phyloP scores from a whole-genome alignment of 257 asterid species.

The Apocynum venetum region DNA sequence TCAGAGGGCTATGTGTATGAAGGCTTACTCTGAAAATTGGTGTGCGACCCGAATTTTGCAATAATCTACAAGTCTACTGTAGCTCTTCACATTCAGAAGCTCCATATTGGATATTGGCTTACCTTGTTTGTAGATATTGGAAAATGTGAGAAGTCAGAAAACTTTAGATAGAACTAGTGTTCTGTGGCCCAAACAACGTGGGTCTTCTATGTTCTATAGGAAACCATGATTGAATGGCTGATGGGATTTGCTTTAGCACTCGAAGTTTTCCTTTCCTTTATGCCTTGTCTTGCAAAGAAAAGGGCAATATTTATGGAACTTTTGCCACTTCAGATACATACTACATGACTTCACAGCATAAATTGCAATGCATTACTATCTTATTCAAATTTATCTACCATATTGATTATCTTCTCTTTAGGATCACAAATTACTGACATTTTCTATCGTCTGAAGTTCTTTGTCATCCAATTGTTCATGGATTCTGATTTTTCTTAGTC shows the following conservation, averaged over 20 bases:
- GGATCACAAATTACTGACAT: background rate
- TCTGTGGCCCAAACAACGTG: background rate
- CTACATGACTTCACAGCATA: too few relatives aligned
- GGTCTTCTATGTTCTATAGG: background rate
- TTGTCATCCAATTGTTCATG: too few relatives aligned
- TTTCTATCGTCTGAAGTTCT: background rate
- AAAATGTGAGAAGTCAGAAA: background rate
- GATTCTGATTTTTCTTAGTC: background rate
- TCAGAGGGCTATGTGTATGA: background rate
- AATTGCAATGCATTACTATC: too few relatives aligned
- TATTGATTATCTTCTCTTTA: background rate
- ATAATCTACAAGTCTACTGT: background rate
- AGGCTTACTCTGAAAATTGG: background rate
- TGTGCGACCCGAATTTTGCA: background rate
- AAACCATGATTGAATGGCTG: too few relatives aligned
- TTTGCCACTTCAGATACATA: too few relatives aligned
- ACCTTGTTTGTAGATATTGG: background rate
- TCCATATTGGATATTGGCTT: background rate
- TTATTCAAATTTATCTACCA: too few relatives aligned
- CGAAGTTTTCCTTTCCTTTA: too few relatives aligned
- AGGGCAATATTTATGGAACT: too few relatives aligned
- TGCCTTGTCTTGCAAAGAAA: background rate
- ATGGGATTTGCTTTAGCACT: background rate
- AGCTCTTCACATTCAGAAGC: background rate
- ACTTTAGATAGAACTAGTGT: background rate